Base-by-base conservation (phyloP, 768 basidiomycete genomes). In the Ramaria rubella region DNA sequence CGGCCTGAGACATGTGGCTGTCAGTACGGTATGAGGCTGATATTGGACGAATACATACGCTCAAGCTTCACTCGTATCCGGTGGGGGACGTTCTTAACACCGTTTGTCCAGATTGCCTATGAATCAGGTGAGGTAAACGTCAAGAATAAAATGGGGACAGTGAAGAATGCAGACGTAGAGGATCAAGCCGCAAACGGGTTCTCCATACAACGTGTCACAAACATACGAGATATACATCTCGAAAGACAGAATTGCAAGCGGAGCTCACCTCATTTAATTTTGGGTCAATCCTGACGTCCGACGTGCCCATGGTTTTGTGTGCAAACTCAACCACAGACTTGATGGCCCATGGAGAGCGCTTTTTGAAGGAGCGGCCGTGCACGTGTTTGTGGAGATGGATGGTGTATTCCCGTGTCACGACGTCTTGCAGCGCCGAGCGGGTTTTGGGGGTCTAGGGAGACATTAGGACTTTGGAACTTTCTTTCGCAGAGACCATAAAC, bases 381-480 rank as follows among this genome's bases (percentile, higher is more conserved):
- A 94, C 91, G 63, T 75, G 86, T 75, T 95, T 96, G 86, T 96
- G 93, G 38, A 97, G 77, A 76, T 96, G 92, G 79, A 97, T 88
- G 68, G 95, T 97, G 86, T 97, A 96, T 73, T 99, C 95, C 68
- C 94, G 87, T 63, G 94, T 90, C 62, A 97, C 95, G 76, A 97
- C 95, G 73, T 98, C 95, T 75, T 90, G 83, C 71, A 97, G 90
- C 55, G 95, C 95, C 59, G 93, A 94, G 74, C 95, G 93, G 67
- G 83, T 83, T 82, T 96, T 95, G 75, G 84, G 77, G 67, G 86
- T 79, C 80, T 84, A 42, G 51, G 23, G 33, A 26, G 23, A 29
- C 5, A 49, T 36, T 21, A 24, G 33, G 19, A 23, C 14, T 17
- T 38, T n/a, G 26, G 23, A 29, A 9, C 15, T 29, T 17, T 1